Evolutionary conservation across 805 yeast species (phyloP).

Genomic region (Saccharomycopsis schoenii): DNA sequence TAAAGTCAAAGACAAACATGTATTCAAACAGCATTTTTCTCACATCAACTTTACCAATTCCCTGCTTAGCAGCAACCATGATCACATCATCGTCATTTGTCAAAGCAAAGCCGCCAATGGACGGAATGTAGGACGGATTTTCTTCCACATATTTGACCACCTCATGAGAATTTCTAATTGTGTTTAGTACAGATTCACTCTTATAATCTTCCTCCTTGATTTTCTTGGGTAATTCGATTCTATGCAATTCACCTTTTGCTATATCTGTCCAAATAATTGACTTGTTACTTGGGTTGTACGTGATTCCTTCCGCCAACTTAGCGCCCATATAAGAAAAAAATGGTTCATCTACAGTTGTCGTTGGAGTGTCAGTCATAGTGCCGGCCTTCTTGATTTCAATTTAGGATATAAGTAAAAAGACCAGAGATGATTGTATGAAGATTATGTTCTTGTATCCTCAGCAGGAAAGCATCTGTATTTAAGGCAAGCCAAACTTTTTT

Average conservation of each 20-base stretch:
- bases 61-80: conserved; percentile 53
- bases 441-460: too few relatives aligned
- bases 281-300: conserved; percentile 41
- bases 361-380: neutral
- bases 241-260: conserved; percentile 31
- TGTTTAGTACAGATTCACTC: conserved; percentile 10
- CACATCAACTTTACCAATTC: conserved; percentile 50
- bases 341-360: neutral
- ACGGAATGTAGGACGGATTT: neutral
- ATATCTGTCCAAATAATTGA: conserved; percentile 42
- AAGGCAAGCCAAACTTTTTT: neutral
- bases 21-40: conserved; percentile 29
- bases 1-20: conserved; percentile 31
- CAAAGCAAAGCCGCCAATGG: conserved; percentile 63
- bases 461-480: neutral
- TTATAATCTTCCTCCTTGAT: conserved; percentile 7
- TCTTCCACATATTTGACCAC: conserved; percentile 13
- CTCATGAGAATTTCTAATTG: conserved; percentile 14
- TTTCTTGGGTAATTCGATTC: conserved; percentile 24
- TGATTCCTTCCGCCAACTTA: conserved; percentile 43
- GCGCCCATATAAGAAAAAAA: conserved; percentile 24
- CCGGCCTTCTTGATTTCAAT: neutral
- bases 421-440: too few relatives aligned
- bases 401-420: too few relatives aligned
- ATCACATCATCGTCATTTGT: conserved; percentile 46